Conservation (phyloP, 1,284 basidiomycete species). For the Ceratobasidium sp. region DNA sequence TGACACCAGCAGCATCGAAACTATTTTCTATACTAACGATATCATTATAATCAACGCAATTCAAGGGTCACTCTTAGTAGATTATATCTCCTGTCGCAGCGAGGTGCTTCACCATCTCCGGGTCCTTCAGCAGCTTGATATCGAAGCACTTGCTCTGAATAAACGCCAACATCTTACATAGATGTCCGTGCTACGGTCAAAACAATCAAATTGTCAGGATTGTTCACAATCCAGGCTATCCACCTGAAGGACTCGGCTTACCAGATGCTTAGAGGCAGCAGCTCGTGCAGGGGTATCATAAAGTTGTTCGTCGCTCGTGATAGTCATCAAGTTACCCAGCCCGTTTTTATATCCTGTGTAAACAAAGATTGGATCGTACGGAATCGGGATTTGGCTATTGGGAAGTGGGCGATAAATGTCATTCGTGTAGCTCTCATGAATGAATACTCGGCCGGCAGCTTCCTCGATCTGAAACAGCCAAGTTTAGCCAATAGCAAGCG, state of each 20-base stretch:
- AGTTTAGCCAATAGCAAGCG: not conserved
- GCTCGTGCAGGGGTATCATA: too few species aligned
- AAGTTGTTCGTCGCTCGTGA: too few species aligned
- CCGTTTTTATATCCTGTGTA: not conserved
- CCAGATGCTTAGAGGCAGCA: too few species aligned
- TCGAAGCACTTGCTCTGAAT: not conserved
- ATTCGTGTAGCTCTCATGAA: not conserved
- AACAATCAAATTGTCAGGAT: not conserved
- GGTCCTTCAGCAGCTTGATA: conserved; percentile 25
- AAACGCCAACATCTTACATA: not conserved
- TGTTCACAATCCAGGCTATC: not conserved
- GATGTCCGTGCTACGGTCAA: not conserved
- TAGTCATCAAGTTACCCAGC: not conserved
- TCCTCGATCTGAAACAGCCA: not conserved
- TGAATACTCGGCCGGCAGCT: not conserved
- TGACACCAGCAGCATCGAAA: too few species aligned
- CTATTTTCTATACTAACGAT: too few species aligned
- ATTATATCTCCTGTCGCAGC: not conserved
- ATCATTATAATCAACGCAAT: too few species aligned
- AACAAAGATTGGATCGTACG: not conserved
- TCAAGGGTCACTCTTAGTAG: too few species aligned
- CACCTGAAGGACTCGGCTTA: too few species aligned
- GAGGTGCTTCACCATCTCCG: conserved; percentile 19
- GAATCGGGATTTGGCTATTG: not conserved
- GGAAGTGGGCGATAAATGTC: not conserved